Conservation (phyloP, 2,329 filamentous ascomycete species). For the Cladorrhinum sp. region DNA sequence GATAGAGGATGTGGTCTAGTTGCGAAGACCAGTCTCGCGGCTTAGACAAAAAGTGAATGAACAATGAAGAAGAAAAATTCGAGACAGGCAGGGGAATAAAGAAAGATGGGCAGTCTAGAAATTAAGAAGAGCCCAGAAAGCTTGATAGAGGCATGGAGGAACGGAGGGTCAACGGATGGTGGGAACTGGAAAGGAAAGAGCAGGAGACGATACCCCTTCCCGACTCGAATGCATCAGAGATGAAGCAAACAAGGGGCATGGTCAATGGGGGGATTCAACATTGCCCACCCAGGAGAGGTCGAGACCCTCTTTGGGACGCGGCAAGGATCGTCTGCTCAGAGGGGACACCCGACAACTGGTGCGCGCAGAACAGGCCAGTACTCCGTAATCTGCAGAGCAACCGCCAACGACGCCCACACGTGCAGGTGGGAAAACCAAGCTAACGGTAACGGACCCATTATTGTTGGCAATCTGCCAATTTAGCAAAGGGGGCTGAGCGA, state of each 20-base stretch:
- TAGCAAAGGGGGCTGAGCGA: neutral
- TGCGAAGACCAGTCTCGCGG: neutral
- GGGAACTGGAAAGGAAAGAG: neutral
- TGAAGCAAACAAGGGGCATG: neutral
- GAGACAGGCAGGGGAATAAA: neutral
- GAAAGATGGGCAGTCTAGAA: neutral
- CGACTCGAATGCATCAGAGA: neutral
- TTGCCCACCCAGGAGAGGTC: too few relatives aligned
- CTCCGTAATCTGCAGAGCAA: too few relatives aligned
- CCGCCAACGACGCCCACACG: neutral
- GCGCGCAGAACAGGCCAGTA: neutral
- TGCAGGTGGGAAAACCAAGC: neutral
- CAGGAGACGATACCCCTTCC: neutral
- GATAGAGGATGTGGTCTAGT: neutral
- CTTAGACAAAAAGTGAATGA: neutral
- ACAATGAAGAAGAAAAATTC: neutral
- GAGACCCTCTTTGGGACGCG: neutral
- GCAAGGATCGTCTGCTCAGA: too few relatives aligned
- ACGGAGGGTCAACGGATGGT: neutral
- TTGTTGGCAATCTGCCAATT: neutral
- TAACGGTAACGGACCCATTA: neutral
- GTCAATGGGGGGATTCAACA: neutral
- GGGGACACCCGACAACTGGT: neutral
- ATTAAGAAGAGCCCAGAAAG: too few relatives aligned
- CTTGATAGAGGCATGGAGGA: too few relatives aligned